Percentiles rank a stretch among this genome's conserved stretches.
phyloP scores from a whole-genome alignment of 208 protist genomes.

The Tetramitus jugosus region DNA sequence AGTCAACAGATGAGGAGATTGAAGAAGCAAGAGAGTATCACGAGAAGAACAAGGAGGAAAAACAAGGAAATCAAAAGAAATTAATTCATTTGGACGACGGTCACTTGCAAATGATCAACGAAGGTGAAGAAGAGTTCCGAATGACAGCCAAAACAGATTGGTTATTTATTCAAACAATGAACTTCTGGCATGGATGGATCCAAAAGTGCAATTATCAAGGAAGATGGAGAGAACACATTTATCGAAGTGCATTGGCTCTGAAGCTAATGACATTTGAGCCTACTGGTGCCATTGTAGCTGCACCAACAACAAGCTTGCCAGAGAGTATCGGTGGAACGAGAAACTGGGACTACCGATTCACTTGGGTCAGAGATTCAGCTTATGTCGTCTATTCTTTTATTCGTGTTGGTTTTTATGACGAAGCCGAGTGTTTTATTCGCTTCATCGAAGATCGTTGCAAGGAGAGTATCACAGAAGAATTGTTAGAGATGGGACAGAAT shows the following conservation, averaged over 20 bases:
- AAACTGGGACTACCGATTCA: conserved; percentile 12
- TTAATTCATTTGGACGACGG: no score
- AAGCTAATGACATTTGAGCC: no score
- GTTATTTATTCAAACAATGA: neutral
- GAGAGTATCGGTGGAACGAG: neutral
- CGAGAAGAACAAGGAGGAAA: no score
- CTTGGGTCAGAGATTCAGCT: neutral
- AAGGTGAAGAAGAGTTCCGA: no score
- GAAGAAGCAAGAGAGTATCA: no score
- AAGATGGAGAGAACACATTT: neutral
- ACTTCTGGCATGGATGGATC: neutral
- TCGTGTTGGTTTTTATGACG: neutral
- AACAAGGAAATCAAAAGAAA: no score
- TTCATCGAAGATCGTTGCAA: neutral
- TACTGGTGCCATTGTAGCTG: no score
- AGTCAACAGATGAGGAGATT: no score
- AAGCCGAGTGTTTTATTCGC: neutral
- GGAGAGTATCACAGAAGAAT: neutral
- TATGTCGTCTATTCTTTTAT: neutral
- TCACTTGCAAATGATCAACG: no score
- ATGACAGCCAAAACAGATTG: no score
- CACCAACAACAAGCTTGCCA: neutral
- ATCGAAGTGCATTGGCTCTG: neutral
- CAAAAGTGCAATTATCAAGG: neutral
- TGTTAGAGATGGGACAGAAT: no score